Base-by-base conservation (phyloP, 306 rosid species). In the Malus fusca region DNA sequence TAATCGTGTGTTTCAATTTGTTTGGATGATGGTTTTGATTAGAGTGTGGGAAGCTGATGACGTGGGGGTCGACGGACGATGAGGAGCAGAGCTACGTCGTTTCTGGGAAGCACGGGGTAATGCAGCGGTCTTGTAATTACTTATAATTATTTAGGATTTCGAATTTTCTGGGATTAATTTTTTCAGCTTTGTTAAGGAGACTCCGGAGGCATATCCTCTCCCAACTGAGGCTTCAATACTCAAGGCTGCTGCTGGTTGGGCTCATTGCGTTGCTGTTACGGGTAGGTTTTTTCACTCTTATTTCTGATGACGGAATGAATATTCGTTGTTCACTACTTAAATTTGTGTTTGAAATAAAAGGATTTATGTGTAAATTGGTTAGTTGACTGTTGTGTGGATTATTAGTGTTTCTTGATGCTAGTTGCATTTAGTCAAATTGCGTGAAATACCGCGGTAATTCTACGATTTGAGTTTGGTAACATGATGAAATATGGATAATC, bases 161-260 rank as follows among this genome's bases (percentile, higher is more conserved):
- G 64, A 67, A 37, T 44, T 48, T 22, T 84, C 73, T 77, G 82
- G 79, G 81, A 84, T 84, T 90, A 82, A 89, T 82, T 85, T 81
- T 26, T 8, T 68, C 17, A 64, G 1, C 8, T 4, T 85, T 83
- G 75, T 91, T 84, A 87, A 93, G 98, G 97, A 91, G 84, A 85
- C 71, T 66, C 92, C 98, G 60, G 92, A 89, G 86, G 66, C 84
- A 72, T 86, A 83, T 79, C 85, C 86, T 74, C 89, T 93, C 19
- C 96, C 97, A 43, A 79, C 86, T 65, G 87, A 88, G 78, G 88
- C 86, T 78, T 68, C 93, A 51, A 88, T 90, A 53, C 83, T 87
- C 55, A 84, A 86, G 67, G 98, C 96, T 64, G 89, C 89, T 82
- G 91, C 94, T 69, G 98, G 96, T 75, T 93, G 98, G 98, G 98